A percentile compares a stretch with the other conserved stretches of the same genome.
phyloP scores from a whole-genome alignment of 305 asterid species.

The Fraxinus velutina region DNA sequence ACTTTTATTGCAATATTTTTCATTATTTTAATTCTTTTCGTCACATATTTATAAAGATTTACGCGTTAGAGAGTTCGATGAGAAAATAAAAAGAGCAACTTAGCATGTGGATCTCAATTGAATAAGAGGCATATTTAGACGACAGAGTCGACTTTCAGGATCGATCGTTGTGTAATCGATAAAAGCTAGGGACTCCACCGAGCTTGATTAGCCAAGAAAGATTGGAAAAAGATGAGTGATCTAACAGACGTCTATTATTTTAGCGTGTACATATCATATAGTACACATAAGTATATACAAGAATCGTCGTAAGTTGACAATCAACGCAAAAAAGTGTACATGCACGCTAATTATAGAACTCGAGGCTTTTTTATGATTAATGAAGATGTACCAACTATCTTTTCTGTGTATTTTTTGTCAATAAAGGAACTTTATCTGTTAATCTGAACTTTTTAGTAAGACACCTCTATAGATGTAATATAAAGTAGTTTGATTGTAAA shows the following conservation, averaged over 20 bases:
- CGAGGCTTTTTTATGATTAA: background rate
- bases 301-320: background rate
- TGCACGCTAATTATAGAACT: background rate
- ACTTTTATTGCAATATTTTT: background rate
- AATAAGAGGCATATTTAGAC: background rate
- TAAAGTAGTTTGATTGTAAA: conserved; percentile 23
- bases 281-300: background rate
- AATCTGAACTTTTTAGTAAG: background rate
- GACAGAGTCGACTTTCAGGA: background rate
- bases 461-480: conserved; percentile 21
- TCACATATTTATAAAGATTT: background rate
- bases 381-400: background rate
- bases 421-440: background rate
- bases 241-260: background rate
- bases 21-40: background rate
- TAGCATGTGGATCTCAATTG: background rate
- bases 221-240: background rate
- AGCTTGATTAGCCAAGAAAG: background rate
- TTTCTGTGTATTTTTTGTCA: background rate
- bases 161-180: background rate
- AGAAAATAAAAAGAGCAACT: background rate
- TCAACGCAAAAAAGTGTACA: background rate
- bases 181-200: background rate
- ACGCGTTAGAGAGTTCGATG: background rate
- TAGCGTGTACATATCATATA: background rate